Evolutionary conservation across 345 rosid genomes (phyloP), one percentile per base, ranked within the genome.

Genomic region (Sonneratia caseolaris): DNA sequence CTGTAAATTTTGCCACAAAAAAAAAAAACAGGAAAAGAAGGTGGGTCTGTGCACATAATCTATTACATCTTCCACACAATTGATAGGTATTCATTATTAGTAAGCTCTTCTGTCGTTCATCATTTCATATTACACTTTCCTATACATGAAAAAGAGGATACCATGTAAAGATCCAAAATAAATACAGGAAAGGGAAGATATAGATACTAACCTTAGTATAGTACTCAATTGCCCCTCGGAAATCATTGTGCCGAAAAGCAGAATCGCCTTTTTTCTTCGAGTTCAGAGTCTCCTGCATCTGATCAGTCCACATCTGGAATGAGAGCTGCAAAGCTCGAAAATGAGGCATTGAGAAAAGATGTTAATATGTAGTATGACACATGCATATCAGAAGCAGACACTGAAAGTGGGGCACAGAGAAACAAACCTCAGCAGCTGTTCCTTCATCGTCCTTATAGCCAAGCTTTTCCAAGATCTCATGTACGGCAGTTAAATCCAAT

Each of bases 401-500:
- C 16, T 35, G 27, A 12, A 27, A 3, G 66, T 12, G 7, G 4
- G 12, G 66, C 18, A 24, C 5, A 15, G 7, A 22, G 56, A 22
- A 68, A 79, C 84, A 72, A 48, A 87, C 98, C 97, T 93, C 98
- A 75, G 89, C 85, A 56, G 84, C 87, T 64, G 89, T 86, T 69
- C 87, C 92, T 79, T 88, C 93, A 18, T 93, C 98, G 55, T 91
- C 96, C 82, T 87, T 88, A 78, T 88, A 93, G 5, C 96, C 97
- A 75, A 91, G 76, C 70, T 86, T 83, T 75, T 89, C 96, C 76
- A 93, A 73, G 74, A 89, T 85, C 77, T 89, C 91, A 65, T 84
- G 88, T 69, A 93, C 83, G 57, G 98, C 89, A 73, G 85, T 84
- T 83, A 93, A 81, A 82, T 91, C 97, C 79, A 67, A 82, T 78